Percentiles rank a stretch among this genome's conserved stretches.
Conservation (phyloP, 306 rosid genomes). For the Lotus japonicus region DNA sequence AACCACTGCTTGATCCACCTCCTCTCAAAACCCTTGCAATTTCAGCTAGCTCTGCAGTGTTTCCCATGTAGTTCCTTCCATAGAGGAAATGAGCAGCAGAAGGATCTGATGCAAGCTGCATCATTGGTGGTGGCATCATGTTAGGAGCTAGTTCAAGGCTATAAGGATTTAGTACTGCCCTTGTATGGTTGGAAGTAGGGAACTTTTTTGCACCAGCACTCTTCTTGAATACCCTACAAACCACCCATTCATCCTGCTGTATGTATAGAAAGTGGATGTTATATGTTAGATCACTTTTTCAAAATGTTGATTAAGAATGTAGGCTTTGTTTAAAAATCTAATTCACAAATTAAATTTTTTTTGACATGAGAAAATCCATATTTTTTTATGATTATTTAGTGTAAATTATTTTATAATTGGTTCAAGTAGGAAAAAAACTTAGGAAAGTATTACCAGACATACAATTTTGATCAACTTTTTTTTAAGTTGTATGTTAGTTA, state of each 20-base stretch:
- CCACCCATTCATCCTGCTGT: conserved; percentile 90
- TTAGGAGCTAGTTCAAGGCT: conserved; percentile 48
- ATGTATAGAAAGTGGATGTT: neutral
- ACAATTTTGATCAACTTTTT: too few relatives aligned
- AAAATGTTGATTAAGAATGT: too few relatives aligned
- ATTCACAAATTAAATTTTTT: too few relatives aligned
- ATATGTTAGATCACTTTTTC: neutral
- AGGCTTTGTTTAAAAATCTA: too few relatives aligned
- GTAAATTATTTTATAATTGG: too few relatives aligned
- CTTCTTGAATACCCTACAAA: conserved; percentile 76
- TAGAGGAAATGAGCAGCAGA: conserved; percentile 36
- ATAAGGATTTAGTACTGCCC: conserved; percentile 55
- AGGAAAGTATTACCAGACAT: too few relatives aligned
- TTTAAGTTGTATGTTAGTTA: too few relatives aligned
- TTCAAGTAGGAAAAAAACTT: too few relatives aligned
- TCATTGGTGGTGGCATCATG: conserved; percentile 42
- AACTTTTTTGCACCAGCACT: conserved; percentile 70
- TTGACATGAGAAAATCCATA: too few relatives aligned
- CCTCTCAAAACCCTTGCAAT: conserved; percentile 49
- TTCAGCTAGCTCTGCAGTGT: conserved; percentile 53
- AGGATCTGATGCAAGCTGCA: conserved; percentile 58
- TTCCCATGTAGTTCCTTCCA: conserved; percentile 46
- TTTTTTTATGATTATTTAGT: too few relatives aligned
- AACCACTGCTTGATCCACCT: conserved; percentile 8
- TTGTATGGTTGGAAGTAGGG: conserved; percentile 44